Evolutionary conservation across 257 asterid species (phyloP), one percentile per base, ranked within the genome.

Genomic region (Lithospermum erythrorhizon): DNA sequence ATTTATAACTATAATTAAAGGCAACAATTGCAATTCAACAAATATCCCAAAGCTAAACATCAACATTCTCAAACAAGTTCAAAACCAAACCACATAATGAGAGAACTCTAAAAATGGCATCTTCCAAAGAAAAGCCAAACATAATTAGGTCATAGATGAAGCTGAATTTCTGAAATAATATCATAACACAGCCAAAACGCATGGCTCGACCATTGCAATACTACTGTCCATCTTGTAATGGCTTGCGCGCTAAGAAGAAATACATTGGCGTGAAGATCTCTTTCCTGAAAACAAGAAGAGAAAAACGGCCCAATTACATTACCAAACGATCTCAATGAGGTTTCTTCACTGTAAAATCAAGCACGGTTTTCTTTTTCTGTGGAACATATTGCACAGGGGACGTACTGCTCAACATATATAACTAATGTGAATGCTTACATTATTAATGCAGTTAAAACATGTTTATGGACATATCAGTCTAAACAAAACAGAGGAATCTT

Each of bases 211-310:
- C 19, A 48, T 53, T 37, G 47, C 27, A 22, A 18, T 9, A 25
- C 45, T 68, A 69, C 64, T 72, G 69, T 48, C 68, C 21, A 11
- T 45, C 69, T 14, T 64, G 21, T 6, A 25, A 71, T 24, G 98
- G 97, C 83, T 88, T 91, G 60, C 89, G 89, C 19, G 71, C 97
- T 81, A 88, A 56, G 75, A 91, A 83, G 87, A 91, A 91, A 47
- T 84, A 91, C 97, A 91, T 88, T 18, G 98, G 75, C 2, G 95
- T 88, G 83, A 91, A 91, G 13, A 91, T 86, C 15, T 89, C 98
- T 78, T 84, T 91, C 95, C 98, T 91, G 88, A 41, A 82, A 74
- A 47, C 19, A 7, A 61, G 4, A 21, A 47, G 1, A 8, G 30
- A 27, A 27, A 35, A 48, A 52, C 35, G 18, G n/a, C 19, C 11